Evolutionary conservation across 2,329 filamentous ascomycete genomes (phyloP).

Genomic region (Phoma sp.): DNA sequence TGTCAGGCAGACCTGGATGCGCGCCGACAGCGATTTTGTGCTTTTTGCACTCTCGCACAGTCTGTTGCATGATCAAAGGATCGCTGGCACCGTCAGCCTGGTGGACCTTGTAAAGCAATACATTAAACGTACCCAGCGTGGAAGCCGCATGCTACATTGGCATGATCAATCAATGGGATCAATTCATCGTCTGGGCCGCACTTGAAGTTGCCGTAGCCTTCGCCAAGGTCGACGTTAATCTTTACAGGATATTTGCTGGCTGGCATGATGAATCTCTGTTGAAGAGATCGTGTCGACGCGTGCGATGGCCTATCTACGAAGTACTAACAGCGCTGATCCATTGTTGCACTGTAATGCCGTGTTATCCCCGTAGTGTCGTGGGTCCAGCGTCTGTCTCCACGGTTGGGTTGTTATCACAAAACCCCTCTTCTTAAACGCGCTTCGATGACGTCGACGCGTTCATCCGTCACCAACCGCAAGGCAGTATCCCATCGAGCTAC

Average conservation of each 20-base stretch:
- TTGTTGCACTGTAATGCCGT: slow-evolving; percentile 4
- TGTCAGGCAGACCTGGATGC: slow-evolving; percentile 69
- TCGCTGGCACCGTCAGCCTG: slow-evolving; percentile 49
- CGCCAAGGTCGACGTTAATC: slow-evolving; percentile 62
- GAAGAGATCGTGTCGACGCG: background rate
- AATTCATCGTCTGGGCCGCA: slow-evolving; percentile 65
- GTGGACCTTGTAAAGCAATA: background rate
- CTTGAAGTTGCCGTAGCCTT: slow-evolving; percentile 59
- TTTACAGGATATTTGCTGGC: slow-evolving; percentile 59
- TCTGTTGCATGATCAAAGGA: slow-evolving; percentile 68
- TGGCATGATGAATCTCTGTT: slow-evolving; percentile 46
- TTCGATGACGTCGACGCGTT: slow-evolving; percentile 22
- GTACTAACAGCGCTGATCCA: background rate
- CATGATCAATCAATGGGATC: slow-evolving; percentile 66
- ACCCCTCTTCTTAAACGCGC: slow-evolving; percentile 18
- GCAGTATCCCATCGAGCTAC: slow-evolving; percentile 8
- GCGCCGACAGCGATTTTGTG: slow-evolving; percentile 65
- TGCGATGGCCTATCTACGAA: background rate
- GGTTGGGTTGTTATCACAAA: slow-evolving; percentile 12
- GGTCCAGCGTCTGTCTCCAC: slow-evolving; percentile 5
- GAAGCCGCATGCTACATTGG: slow-evolving; percentile 67
- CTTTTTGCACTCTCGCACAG: slow-evolving; percentile 63
- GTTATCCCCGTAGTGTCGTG: slow-evolving; percentile 18
- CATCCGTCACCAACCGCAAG: slow-evolving; percentile 16
- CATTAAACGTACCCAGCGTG: slow-evolving; percentile 50